Evolutionary conservation across 1,284 basidiomycete genomes (phyloP).

Genomic region (Afroboletus lepidellus): DNA sequence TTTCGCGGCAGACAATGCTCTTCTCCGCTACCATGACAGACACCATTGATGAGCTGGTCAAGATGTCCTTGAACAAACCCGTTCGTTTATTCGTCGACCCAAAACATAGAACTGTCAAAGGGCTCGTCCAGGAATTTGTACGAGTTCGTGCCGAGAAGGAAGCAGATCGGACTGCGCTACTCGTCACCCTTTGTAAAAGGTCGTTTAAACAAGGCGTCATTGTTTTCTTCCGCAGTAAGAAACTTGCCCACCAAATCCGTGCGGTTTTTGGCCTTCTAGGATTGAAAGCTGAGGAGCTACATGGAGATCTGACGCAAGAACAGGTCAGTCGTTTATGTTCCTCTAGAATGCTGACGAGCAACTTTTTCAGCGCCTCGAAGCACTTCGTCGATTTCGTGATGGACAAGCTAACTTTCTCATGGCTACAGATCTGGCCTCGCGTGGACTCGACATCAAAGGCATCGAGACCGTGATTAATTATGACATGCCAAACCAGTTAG

Average conservation of each 20-base stretch:
- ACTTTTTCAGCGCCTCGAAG: constrained; percentile 70
- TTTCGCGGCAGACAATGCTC: constrained; percentile 93
- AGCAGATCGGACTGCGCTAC: constrained; percentile 78
- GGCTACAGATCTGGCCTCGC: constrained; percentile 93
- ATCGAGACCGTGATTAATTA: constrained; percentile 98
- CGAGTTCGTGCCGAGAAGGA: constrained; percentile 80
- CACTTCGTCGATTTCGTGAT: constrained; percentile 86
- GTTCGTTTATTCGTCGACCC: constrained; percentile 95
- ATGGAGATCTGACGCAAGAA: constrained; percentile 95
- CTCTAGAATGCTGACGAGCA: constrained; percentile 7
- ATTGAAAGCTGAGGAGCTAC: constrained; percentile 87
- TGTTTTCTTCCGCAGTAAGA: constrained; percentile 95
- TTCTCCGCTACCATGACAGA: constrained; percentile 99
- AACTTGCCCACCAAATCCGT: constrained; percentile 94
- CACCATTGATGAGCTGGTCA: constrained; percentile 89
- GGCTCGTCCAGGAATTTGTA: constrained; percentile 95
- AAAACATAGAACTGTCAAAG: constrained; percentile 83
- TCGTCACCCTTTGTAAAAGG: constrained; percentile 83
- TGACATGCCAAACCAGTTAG: constrained; percentile 93
- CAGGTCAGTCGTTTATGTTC: constrained; percentile 54
- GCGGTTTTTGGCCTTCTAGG: constrained; percentile 89
- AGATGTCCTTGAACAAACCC: constrained; percentile 88
- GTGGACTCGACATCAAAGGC: constrained; percentile 96
- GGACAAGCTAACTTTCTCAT: constrained; percentile 86
- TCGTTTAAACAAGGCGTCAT: constrained; percentile 86